Evolutionary conservation across 2,329 filamentous ascomycete genomes (phyloP), one percentile per base, ranked within the genome.

Genomic region (Decorospora gaudefroyi): DNA sequence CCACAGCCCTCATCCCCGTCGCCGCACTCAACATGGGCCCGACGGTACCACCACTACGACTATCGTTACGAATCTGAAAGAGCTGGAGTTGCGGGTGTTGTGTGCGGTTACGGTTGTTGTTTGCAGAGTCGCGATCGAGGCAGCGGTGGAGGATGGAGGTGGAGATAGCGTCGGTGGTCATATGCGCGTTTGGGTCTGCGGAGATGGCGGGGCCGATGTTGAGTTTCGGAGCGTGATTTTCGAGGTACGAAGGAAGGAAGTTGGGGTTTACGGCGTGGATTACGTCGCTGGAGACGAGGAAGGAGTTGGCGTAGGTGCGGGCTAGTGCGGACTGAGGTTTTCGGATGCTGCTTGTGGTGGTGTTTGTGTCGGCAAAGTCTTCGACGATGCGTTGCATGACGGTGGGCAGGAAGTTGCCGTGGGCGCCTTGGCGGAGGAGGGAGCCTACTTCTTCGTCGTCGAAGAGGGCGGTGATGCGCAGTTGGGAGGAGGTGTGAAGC

Each of bases 391-490:
- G 87, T 73, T 95, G 88, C 46, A 97, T 81, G 16, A 86, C 81
- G 25, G 81, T 79, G 27, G 89, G 87, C 44, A 97, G 79, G 76
- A 96, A 95, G 76, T 96, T 97, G 42, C 88, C 85, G 39, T 82
- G 80, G 4, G 93, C 93, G 49, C 93, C 93, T 74, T 97, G 92
- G 42, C 92, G 87, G 36, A 96, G 82, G 6, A 90, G 78, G 17
- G 88, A 95, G 49, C 93, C 93, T 49, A 99, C 95, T 71, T 99
- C 93, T 71, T 99, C 93, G 62, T 96, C 88, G 66, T 97, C 93
- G 64, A 97, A 97, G 60, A 96, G 85, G n/a, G 87, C 90, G 23
- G 93, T 88, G 42, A 96, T 78, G 73, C 95, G 95, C 71, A 97
- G 84, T 40, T 86, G 81, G n/a, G 84, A 80, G 48, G 86, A 80